phyloP scores from a whole-genome alignment of 1,284 basidiomycete genomes.

The Xerocomus cyaneibrunnescens region DNA sequence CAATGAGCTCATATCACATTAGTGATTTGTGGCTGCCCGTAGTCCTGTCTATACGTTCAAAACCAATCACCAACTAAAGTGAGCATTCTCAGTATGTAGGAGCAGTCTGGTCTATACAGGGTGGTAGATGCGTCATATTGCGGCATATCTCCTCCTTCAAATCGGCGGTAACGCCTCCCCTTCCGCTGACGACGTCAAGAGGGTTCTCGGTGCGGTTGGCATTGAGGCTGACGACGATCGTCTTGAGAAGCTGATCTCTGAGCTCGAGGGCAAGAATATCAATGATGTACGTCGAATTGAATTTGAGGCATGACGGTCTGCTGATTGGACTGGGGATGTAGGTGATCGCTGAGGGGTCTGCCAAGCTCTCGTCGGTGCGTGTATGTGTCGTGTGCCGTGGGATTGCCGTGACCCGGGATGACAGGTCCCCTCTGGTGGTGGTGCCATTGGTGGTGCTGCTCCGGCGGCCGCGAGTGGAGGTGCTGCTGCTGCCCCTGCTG shows the following conservation, averaged over 20 bases:
- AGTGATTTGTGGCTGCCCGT: constrained; percentile 90
- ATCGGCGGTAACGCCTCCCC: constrained; percentile 92
- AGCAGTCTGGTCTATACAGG: neutral
- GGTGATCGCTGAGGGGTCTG: constrained; percentile 91
- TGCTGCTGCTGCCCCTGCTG: constrained; percentile 58
- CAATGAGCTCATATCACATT: constrained; percentile 10
- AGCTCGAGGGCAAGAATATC: constrained; percentile 92
- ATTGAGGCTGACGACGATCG: constrained; percentile 88
- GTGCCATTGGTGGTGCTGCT: constrained; percentile 52
- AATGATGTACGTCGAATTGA: constrained; percentile 55
- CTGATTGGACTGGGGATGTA: constrained; percentile 30
- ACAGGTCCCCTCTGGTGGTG: constrained; percentile 82
- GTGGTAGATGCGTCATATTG: constrained; percentile 91
- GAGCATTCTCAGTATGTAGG: constrained; percentile 15
- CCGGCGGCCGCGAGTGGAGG: constrained; percentile 49
- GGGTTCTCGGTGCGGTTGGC: constrained; percentile 84
- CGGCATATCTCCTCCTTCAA: constrained; percentile 97
- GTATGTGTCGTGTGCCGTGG: constrained; percentile 27
- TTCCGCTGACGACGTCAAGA: constrained; percentile 87
- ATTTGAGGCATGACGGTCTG: neutral
- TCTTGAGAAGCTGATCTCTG: constrained; percentile 84
- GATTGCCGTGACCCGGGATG: constrained; percentile 24
- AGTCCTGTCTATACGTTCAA: constrained; percentile 36
- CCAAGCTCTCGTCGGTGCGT: constrained; percentile 93
- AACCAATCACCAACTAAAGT: constrained; percentile 44